These are phyloP conservation scores for Citrus medica DNA, from an alignment of 345 rosid species.

Conservation along the genomic window DNA sequence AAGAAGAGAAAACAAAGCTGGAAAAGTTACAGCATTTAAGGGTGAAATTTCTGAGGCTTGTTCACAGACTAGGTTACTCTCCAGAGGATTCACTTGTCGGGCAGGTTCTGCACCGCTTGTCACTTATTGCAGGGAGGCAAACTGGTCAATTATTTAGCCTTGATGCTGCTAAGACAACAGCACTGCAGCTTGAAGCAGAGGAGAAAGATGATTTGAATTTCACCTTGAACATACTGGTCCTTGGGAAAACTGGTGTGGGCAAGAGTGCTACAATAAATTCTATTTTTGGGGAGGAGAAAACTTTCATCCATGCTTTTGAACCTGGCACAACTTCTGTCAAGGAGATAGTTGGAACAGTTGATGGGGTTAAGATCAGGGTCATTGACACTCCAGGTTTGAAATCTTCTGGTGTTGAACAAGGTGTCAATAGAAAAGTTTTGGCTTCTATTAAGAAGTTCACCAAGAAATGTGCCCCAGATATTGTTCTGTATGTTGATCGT, in stretches of 20 bases:
- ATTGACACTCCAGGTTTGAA: constrained; percentile 83
- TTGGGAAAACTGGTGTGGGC: constrained; percentile 94
- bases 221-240: constrained; percentile 74
- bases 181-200: constrained; percentile 70
- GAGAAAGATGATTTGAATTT: constrained; percentile 57
- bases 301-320: constrained; percentile 70
- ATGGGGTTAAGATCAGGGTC: constrained; percentile 65
- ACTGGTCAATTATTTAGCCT: constrained; percentile 65
- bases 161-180: constrained; percentile 71
- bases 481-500: constrained; percentile 86
- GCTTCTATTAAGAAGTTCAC: constrained; percentile 61
- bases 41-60: constrained; percentile 86
- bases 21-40: constrained; percentile 73
- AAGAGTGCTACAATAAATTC: constrained; percentile 95
- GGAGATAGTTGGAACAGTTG: constrained; percentile 63
- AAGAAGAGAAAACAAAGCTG: constrained; percentile 76
- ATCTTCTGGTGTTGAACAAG: constrained; percentile 80
- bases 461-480: constrained; percentile 74
- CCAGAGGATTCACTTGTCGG: constrained; percentile 76
- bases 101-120: constrained; percentile 78
- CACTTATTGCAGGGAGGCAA: constrained; percentile 76
- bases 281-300: constrained; percentile 71
- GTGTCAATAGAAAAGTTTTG: constrained; percentile 55
- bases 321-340: constrained; percentile 66
- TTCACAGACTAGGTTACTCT: constrained; percentile 70